Conservation (phyloP, 1,139 yeast species). For the Blastobotrys persicus region DNA sequence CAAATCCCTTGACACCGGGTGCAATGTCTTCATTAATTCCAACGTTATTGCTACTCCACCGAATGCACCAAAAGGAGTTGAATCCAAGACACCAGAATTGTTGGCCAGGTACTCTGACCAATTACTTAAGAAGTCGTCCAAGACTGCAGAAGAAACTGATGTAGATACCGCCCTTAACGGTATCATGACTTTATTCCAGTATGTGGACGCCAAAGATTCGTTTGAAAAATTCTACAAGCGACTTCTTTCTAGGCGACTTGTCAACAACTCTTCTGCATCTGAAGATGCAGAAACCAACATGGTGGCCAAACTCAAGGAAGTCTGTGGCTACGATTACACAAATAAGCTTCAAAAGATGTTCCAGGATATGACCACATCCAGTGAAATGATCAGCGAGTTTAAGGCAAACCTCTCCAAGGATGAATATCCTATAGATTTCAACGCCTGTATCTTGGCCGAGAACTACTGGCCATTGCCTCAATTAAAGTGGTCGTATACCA, state of each 20-base stretch:
- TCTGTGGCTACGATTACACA: constrained; percentile 89
- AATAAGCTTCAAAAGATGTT: constrained; percentile 95
- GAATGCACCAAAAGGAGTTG: constrained; percentile 39
- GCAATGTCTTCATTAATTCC: constrained; percentile 77
- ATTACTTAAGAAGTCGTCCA: constrained; percentile 69
- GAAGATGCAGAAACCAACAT: constrained; percentile 83
- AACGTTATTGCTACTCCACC: constrained; percentile 76
- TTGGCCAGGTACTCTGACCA: constrained; percentile 88
- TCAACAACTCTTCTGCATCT: constrained; percentile 78
- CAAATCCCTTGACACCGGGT: constrained; percentile 86
- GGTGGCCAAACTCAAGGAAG: constrained; percentile 83
- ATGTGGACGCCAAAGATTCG: constrained; percentile 90
- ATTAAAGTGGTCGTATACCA: constrained; percentile 47
- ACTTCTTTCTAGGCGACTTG: constrained; percentile 81
- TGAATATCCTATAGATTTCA: constrained; percentile 54
- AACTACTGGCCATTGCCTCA: constrained; percentile 85
- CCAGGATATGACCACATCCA: constrained; percentile 86
- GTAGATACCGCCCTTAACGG: constrained; percentile 69
- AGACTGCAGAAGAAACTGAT: constrained; percentile 65
- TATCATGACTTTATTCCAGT: constrained; percentile 82
- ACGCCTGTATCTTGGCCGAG: constrained; percentile 78
- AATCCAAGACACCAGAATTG: constrained; percentile 80
- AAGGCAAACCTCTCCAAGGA: constrained; percentile 45
- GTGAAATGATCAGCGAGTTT: constrained; percentile 69
- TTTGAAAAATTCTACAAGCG: constrained; percentile 93